These are phyloP conservation scores for Streptanthus diversifolius DNA, from an alignment of 345 rosid species.

Conservation along the genomic window DNA sequence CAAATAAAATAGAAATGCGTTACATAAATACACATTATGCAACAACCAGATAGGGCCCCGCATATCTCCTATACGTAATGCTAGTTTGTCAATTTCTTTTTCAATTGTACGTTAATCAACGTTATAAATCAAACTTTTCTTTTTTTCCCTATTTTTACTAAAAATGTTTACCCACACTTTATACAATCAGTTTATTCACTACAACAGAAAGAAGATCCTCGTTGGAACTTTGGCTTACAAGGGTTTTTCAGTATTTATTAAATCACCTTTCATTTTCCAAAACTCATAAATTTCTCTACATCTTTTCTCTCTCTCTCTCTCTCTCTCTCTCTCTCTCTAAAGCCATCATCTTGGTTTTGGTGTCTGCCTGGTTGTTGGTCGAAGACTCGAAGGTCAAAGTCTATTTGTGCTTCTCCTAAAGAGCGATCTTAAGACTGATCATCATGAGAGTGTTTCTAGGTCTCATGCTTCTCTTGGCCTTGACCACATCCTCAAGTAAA, in stretches of 20 bases:
- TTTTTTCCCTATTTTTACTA: not conserved
- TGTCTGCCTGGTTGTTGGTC: slow-evolving; percentile 4
- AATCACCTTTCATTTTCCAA: slow-evolving; percentile 16
- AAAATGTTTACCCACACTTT: not conserved
- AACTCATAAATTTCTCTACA: not conserved
- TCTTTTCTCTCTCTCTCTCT: not conserved
- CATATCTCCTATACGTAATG: not conserved
- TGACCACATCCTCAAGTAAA: slow-evolving; percentile 69
- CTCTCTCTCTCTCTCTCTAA: slow-evolving; percentile 9
- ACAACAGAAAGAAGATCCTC: not conserved
- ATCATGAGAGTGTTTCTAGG: slow-evolving; percentile 56
- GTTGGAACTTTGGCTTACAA: slow-evolving; percentile 13
- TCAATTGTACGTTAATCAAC: slow-evolving; percentile 11
- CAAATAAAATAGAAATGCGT: not conserved
- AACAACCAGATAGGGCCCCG: slow-evolving; percentile 6
- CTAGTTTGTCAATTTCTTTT: slow-evolving; percentile 14
- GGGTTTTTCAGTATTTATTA: not conserved
- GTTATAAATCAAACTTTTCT: not conserved
- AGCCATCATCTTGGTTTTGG: slow-evolving; percentile 27
- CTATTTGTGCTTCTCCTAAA: slow-evolving; percentile 12
- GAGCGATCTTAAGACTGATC: slow-evolving; percentile 19
- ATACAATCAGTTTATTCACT: not conserved
- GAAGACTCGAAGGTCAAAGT: slow-evolving; percentile 21
- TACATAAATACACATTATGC: slow-evolving; percentile 4
- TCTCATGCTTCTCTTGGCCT: slow-evolving; percentile 54